These are phyloP conservation scores for Magnusiomyces clavatus DNA, from an alignment of 1,139 yeast genomes.

Conservation along the genomic window DNA sequence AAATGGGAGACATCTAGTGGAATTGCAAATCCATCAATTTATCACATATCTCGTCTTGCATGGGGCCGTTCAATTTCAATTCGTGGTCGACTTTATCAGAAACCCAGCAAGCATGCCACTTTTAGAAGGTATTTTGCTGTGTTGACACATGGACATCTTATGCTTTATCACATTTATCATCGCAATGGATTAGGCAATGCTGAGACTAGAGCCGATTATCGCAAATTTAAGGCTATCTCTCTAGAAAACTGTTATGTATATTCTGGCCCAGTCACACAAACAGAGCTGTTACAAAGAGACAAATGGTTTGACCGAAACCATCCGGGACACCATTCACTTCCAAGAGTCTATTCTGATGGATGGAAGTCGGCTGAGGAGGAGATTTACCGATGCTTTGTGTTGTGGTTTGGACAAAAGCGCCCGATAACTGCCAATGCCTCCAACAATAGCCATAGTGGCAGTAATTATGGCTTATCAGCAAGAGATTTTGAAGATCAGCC, in stretches of 20 bases:
- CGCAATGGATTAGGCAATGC: conserved; percentile 32
- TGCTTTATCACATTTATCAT: conserved; percentile 40
- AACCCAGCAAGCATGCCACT: conserved; percentile 58
- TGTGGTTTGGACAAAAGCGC: conserved; percentile 73
- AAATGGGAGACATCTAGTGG: conserved; percentile 50
- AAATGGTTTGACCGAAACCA: conserved; percentile 39
- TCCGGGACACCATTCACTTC: conserved; percentile 53
- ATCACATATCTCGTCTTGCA: conserved; percentile 51
- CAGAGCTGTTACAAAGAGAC: conserved; percentile 48
- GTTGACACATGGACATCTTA: conserved; percentile 60
- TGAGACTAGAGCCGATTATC: conserved; percentile 20
- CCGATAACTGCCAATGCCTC: conserved; percentile 25
- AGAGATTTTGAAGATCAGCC: too few species aligned
- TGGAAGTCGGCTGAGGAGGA: conserved; percentile 80
- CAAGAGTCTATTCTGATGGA: conserved; percentile 73
- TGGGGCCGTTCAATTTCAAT: conserved; percentile 50
- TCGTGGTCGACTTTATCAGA: conserved; percentile 60
- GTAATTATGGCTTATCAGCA: too few species aligned
- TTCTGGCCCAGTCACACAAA: conserved; percentile 55
- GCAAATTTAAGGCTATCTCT: conserved; percentile 37
- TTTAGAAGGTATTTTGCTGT: conserved; percentile 57
- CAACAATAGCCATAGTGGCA: background rate
- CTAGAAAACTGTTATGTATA: conserved; percentile 64
- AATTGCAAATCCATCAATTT: conserved; percentile 44
- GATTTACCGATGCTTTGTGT: conserved; percentile 60